phyloP scores from a whole-genome alignment of 2,329 filamentous ascomycete species.

The Plenodomus biglobosus region DNA sequence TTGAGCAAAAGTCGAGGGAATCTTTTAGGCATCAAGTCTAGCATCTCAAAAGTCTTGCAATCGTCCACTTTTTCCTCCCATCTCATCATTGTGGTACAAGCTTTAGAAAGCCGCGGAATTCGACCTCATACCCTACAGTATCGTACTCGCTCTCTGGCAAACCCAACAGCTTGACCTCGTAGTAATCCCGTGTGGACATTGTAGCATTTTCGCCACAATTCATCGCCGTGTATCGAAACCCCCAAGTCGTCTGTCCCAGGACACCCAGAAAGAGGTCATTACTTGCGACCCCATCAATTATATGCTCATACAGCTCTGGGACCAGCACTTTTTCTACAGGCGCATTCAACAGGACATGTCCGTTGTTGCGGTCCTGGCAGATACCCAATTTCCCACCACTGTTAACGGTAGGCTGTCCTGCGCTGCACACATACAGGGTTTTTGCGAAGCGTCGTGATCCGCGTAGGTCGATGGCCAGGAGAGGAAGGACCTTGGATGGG shows the following conservation, averaged over 20 bases:
- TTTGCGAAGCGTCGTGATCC: constrained; percentile 3
- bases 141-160: constrained; percentile 7
- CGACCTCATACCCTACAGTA: constrained; percentile 3
- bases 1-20: no score
- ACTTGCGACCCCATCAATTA: constrained; percentile 7
- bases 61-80: background rate
- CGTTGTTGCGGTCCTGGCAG: constrained; percentile 9
- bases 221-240: constrained; percentile 8
- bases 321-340: constrained; percentile 2
- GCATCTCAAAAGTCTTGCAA: background rate
- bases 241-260: constrained; percentile 14
- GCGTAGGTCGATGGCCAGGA: constrained; percentile 4
- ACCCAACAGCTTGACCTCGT: constrained; percentile 9
- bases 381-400: constrained; percentile 3
- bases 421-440: constrained; percentile 7
- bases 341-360: constrained; percentile 6
- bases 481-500: background rate
- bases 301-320: constrained; percentile 12
- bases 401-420: background rate
- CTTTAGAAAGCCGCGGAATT: constrained; percentile 13
- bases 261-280: constrained; percentile 12
- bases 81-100: background rate
- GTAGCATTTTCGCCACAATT: constrained; percentile 4
- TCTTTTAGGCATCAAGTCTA: no score
- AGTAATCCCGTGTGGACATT: constrained; percentile 1